Evolutionary conservation across 2,329 filamentous ascomycete genomes (phyloP).

Genomic region (Cladosporium sp.): DNA sequence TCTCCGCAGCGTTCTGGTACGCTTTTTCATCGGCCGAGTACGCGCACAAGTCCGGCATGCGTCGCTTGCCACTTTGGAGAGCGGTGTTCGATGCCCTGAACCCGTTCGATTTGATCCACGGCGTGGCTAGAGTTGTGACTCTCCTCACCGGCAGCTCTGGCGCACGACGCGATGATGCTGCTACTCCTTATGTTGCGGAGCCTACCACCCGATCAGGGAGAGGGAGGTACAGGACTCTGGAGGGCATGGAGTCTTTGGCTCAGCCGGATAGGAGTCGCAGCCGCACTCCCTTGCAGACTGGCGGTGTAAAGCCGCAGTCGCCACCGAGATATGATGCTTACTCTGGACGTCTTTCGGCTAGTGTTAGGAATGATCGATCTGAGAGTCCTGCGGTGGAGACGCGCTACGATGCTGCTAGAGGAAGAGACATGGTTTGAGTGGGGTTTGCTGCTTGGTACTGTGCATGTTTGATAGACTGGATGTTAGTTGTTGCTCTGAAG

Average conservation of each 20-base stretch:
- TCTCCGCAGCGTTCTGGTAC: constrained; percentile 32
- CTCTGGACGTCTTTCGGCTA: neutral
- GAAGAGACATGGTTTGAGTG: neutral
- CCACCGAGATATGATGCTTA: neutral
- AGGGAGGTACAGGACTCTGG: constrained; percentile 1
- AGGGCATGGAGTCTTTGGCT: constrained; percentile 1
- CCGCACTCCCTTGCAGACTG: neutral
- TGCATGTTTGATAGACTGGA: neutral
- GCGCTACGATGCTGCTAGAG: neutral
- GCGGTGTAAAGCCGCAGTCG: neutral
- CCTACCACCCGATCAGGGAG: neutral
- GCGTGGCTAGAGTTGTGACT: constrained; percentile 19
- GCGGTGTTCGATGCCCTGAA: constrained; percentile 19
- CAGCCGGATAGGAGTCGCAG: constrained; percentile 8
- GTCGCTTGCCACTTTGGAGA: constrained; percentile 23
- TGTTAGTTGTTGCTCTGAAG: neutral
- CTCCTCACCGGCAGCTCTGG: neutral
- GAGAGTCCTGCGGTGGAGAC: neutral
- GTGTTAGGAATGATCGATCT: neutral
- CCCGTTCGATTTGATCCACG: constrained; percentile 22
- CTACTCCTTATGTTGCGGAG: neutral
- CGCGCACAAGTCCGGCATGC: constrained; percentile 16
- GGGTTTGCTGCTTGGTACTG: neutral
- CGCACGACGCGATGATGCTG: neutral
- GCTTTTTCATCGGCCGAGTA: constrained; percentile 30